These are phyloP conservation scores for Yamadazyma akitaensis DNA, from an alignment of 805 yeast genomes.

Conservation along the genomic window DNA sequence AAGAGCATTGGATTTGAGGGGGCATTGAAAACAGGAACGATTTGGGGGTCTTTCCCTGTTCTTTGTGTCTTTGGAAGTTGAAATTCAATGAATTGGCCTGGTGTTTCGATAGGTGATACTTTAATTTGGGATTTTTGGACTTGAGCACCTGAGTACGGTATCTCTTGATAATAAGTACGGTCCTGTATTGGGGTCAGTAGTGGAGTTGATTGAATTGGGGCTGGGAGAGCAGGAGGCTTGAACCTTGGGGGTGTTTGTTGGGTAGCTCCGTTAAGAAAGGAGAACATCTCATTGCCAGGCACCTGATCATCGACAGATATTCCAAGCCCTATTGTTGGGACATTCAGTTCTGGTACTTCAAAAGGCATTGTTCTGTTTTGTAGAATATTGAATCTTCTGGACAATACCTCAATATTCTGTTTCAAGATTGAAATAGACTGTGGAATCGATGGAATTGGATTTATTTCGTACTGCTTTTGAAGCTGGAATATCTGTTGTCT, in stretches of 20 bases:
- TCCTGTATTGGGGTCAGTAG: background rate
- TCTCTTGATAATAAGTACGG: background rate
- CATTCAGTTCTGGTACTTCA: background rate
- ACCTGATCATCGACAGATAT: background rate
- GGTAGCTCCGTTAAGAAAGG: background rate
- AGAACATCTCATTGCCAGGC: background rate
- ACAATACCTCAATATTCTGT: background rate
- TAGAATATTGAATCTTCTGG: background rate
- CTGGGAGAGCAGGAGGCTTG: background rate
- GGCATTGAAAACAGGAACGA: no score
- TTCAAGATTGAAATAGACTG: background rate
- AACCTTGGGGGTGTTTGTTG: background rate
- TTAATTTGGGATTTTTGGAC: background rate
- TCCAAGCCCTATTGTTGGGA: background rate
- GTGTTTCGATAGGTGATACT: background rate
- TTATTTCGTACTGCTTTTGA: background rate
- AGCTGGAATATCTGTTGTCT: background rate
- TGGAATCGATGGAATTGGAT: background rate
- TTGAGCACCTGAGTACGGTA: background rate
- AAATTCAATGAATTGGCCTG: background rate
- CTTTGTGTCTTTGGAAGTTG: background rate
- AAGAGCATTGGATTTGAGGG: no score
- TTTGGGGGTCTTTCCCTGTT: no score
- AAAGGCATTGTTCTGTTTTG: background rate
- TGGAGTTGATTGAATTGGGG: background rate